Base-by-base conservation (phyloP, 208 protist genomes). In the Leishmania turanica region DNA sequence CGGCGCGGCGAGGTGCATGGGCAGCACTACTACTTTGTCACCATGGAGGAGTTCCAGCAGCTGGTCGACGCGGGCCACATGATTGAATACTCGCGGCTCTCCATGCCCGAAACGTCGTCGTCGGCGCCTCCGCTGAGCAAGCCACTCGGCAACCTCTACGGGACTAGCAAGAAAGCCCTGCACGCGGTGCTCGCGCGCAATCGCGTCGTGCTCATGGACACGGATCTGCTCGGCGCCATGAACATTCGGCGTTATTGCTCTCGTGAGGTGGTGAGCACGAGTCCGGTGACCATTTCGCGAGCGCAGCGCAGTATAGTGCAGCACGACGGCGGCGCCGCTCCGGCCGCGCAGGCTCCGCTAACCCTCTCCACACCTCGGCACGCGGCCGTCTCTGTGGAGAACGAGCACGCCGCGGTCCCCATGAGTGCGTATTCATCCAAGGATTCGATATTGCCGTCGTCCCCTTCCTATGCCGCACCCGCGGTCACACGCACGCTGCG, bases 21-120 rank as follows among this genome's bases (percentile, higher is more conserved):
- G 17, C 81, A 88, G 42, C 79, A 97, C 75, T 99, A 99, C 79
- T 85, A 98, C 86, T 99, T 98, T 76, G 85, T 91, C 17, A 81
- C 75, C 3, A 72, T 79, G 45, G 87, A 88, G 1, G 68, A 84
- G 47, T 95, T 98, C 58, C 62, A 91, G 51, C 21, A 79, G 31
- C 60, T 97, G 74, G 81, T 98, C 65, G 75, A 83, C 62, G 13
- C 76, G 1, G 88, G 87, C 27, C 69, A 74, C 27, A 97, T 99
- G 84, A 76, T 98, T 24, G 97, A 99, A 87, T 86, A 93, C 82
- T 94, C 90, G 17, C 45, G 80, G 5, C 88, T 98, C 24, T 77
- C 31, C 42, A n/a, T 49, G 13, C 91, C 94, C 66, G 79, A 76
- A 31, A 88, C 64, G 54, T 51, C 40, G 71, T 75, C 51, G 71